These are phyloP conservation scores for Entelexis paramagnoliae DNA, from an alignment of 1,139 yeast genomes.

Conservation along the genomic window DNA sequence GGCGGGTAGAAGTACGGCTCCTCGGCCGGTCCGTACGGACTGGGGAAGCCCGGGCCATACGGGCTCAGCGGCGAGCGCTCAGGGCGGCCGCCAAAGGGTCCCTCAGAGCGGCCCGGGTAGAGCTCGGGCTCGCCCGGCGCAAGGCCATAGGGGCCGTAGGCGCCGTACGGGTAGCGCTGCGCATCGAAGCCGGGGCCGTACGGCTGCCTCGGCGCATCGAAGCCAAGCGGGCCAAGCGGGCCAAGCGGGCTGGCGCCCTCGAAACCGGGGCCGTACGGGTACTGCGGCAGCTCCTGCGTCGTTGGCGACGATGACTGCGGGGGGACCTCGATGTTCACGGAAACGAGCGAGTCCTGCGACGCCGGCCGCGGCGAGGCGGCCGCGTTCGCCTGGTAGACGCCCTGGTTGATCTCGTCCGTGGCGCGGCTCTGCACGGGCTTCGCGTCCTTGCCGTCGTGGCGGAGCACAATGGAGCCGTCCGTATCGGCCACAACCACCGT, in stretches of 20 bases:
- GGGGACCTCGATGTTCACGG: no score
- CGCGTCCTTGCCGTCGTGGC: slow-evolving; percentile 8
- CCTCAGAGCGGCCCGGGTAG: background rate
- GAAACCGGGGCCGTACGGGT: slow-evolving; percentile 8
- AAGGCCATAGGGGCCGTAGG: background rate
- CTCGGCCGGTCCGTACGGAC: background rate
- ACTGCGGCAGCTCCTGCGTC: slow-evolving; percentile 2
- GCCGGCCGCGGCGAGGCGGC: background rate
- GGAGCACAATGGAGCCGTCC: slow-evolving; percentile 12
- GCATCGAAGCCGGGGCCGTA: no score
- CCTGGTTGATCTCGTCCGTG: background rate
- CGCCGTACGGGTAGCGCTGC: background rate
- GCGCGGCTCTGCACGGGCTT: background rate
- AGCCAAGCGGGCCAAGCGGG: no score
- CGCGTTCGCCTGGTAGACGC: slow-evolving; percentile 2
- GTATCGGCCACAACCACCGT: background rate
- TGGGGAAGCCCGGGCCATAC: background rate
- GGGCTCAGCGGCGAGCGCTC: no score
- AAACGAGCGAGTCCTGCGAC: background rate
- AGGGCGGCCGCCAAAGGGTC: no score
- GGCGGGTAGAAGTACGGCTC: background rate
- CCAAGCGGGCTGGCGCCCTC: no score
- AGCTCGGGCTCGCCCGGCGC: background rate
- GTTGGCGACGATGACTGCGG: no score
- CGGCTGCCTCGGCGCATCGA: no score